Base-by-base conservation (phyloP, 805 yeast species). In the Barnettozyma wickerhamii region DNA sequence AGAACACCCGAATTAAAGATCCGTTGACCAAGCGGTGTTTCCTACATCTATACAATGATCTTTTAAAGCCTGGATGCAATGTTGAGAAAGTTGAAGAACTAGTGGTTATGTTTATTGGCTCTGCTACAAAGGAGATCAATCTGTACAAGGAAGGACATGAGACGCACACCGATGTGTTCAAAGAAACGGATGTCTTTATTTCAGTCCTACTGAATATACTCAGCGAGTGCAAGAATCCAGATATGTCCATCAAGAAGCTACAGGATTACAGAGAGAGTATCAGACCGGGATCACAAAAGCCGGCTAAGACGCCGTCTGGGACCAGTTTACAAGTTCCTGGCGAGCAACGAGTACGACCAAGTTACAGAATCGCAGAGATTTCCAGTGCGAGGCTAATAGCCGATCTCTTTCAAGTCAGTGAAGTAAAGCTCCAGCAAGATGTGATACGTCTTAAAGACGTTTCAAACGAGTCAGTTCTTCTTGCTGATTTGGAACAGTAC, bases 31-130 rank as follows among this genome's bases (percentile, higher is more conserved):
- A 84, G 45, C 64, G 84, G 27, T 72, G 81, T 37, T 66, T 81
- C 34, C 58, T 84, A 19, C 73, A 84, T 19, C 70, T 82, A 42
- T 83, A 84, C 56, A 79, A 79, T 41, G 81, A 78, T 33, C 50
- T 79, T 21, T 62, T 81, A 28, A 4, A 59, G 50, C 20, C 63
- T 65, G 49, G 65, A 63, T 27, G 53, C 50, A 21, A 43, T 1
- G 37, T 60, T 31, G 58, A 52, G 13, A 65, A 65, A 18, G 60
- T 65, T 10, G 68, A 68, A 42, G 79, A 74, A 38, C 52, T 78
- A 27, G 66, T 79, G 3, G 67, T 75, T 56, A 63, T 69, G 48
- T 79, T 78, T 50, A 75, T 75, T 7, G 67, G 74, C 7, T 63
- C 68, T 40, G 74, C 83, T 9, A 75, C 73, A 35, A 74, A 69